These are phyloP conservation scores for Paecilomyces sp. DNA, from an alignment of 2,329 filamentous ascomycete genomes.

Conservation along the genomic window DNA sequence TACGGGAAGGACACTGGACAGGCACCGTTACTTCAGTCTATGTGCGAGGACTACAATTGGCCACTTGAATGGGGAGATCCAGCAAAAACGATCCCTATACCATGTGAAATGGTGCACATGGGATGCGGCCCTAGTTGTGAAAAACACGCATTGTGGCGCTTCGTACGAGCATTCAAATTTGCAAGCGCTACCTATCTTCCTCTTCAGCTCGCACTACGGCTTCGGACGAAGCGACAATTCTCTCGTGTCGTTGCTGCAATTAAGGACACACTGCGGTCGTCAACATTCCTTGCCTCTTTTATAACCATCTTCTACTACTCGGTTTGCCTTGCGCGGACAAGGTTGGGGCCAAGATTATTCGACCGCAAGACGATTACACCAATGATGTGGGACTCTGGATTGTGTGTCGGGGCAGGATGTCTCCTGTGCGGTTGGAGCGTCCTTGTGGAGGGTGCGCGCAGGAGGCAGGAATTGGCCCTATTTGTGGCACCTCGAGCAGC, in stretches of 20 bases:
- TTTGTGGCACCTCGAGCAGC: constrained; percentile 75
- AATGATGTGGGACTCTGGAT: constrained; percentile 49
- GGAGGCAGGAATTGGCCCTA: constrained; percentile 67
- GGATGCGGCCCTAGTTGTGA: constrained; percentile 65
- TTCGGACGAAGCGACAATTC: constrained; percentile 42
- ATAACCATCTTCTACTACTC: constrained; percentile 78
- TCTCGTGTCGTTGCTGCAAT: constrained; percentile 45
- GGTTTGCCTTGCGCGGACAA: constrained; percentile 68
- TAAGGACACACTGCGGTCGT: constrained; percentile 60
- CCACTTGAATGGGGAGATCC: constrained; percentile 70
- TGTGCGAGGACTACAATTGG: constrained; percentile 65
- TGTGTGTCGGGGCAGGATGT: constrained; percentile 68
- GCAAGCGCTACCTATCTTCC: constrained; percentile 71
- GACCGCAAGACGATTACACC: constrained; percentile 47
- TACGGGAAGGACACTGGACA: constrained; percentile 71
- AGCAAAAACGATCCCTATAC: constrained; percentile 60
- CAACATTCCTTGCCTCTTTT: constrained; percentile 70
- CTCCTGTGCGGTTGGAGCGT: constrained; percentile 76
- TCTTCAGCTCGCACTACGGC: constrained; percentile 60
- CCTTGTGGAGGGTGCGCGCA: constrained; percentile 58
- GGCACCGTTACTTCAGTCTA: constrained; percentile 58
- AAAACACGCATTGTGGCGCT: constrained; percentile 61
- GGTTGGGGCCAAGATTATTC: constrained; percentile 63
- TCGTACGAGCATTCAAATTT: constrained; percentile 63
- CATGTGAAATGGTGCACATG: constrained; percentile 81